phyloP scores from a whole-genome alignment of 75 land plant genomes.

The Sequoiadendron giganteum region DNA sequence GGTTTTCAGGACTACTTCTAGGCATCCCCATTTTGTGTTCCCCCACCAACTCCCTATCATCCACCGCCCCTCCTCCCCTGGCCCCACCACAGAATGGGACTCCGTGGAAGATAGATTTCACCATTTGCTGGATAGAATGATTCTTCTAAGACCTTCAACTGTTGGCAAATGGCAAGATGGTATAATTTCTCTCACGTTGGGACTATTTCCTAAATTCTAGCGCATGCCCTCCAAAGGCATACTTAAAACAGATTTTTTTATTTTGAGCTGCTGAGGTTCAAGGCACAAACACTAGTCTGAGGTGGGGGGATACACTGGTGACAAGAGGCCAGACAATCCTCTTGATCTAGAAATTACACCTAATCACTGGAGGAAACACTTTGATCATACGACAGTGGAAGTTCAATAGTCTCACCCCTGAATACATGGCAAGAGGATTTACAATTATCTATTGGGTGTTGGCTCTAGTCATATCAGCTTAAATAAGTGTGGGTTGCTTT shows the following conservation, averaged over 20 bases:
- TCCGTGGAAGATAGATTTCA: not conserved
- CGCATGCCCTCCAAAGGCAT: not conserved
- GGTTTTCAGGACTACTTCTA: not conserved
- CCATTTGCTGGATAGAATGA: not conserved
- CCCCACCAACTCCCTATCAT: not conserved
- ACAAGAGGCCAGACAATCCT: not conserved
- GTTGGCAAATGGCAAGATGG: not conserved
- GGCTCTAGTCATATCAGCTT: not conserved
- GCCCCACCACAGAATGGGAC: no score
- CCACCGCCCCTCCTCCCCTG: no score
- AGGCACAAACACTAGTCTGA: not conserved
- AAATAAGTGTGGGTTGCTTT: not conserved
- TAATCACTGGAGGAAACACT: not conserved
- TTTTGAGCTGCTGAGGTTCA: not conserved
- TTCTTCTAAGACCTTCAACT: not conserved
- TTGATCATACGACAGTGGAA: not conserved
- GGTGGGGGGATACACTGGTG: not conserved
- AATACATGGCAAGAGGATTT: not conserved
- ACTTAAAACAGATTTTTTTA: not conserved
- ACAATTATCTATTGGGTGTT: not conserved
- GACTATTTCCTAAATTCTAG: not conserved
- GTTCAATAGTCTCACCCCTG: not conserved
- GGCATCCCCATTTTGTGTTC: not conserved
- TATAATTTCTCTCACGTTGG: not conserved
- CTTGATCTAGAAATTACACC: not conserved